Base-by-base conservation (phyloP, 805 yeast genomes). In the Saccharomyces cerevisiae region DNA sequence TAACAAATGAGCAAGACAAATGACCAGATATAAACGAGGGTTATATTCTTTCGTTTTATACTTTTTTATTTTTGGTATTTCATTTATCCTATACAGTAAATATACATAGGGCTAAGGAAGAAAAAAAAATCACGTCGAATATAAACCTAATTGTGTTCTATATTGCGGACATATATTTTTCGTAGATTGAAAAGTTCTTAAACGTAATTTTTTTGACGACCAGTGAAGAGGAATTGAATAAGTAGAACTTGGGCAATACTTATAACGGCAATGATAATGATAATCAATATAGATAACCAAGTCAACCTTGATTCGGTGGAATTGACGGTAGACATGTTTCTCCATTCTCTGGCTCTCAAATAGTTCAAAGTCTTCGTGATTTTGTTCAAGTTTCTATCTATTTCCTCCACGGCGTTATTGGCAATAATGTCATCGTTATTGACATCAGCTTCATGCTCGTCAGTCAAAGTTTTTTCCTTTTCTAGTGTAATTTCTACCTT, bases 331-430 rank as follows among this genome's bases (percentile, higher is more conserved):
- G 92, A 87, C 80, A 90, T 94, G 74, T 94, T 94, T 77, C 99
- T 84, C 81, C 89, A 87, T 76, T 91, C 96, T 76, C 99, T 87
- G 17, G 97, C 90, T 77, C 90, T 89, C 75, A 92, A 83, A 72
- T 94, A 89, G 66, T 86, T 89, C 72, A 92, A 75, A 72, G 81
- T 73, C 66, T 78, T 79, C 60, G 74, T 77, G 58, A 82, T 78
- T 57, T 79, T 82, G 60, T 78, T 81, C 64, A 82, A 73, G 67
- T 81, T 83, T 61, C 76, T 70, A 63, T 81, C 84, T 61, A 83
- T 82, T 67, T 78, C 81, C 55, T 77, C 78, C 49, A 81, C 76
- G 9, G 85, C 78, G 52, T 71, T 71, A 63, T 79, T 79, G 70
- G 83, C 77, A 61, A 76, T 73, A 55, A 78, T 76, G 56, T 80